Evolutionary conservation across 2,329 filamentous ascomycete genomes (phyloP).

Genomic region (Colletotrichum agaves): DNA sequence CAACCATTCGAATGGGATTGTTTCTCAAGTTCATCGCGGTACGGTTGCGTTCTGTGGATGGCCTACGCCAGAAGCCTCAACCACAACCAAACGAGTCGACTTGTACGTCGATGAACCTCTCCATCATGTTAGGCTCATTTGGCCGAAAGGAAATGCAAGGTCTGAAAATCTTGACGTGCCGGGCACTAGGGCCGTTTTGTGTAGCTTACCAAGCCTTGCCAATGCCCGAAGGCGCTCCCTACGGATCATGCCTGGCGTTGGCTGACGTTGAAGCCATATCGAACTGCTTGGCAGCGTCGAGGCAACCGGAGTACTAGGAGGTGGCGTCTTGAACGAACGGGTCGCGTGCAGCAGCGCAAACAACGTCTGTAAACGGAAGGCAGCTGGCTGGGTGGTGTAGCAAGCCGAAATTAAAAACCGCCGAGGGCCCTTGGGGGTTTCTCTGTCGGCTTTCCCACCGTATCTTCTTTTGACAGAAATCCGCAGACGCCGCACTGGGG

Average conservation of each 20-base stretch:
- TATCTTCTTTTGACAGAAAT: conserved; percentile 7
- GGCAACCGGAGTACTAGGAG: background rate
- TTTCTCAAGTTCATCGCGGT: no score
- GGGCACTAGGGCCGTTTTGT: no score
- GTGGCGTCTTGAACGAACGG: background rate
- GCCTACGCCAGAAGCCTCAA: no score
- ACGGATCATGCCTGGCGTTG: background rate
- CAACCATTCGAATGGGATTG: no score
- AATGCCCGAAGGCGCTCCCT: no score
- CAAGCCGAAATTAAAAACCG: conserved; percentile 11
- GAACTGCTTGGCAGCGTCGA: no score
- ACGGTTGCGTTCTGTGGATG: no score
- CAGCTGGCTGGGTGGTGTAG: conserved; percentile 4
- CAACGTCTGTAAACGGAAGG: background rate
- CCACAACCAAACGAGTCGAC: no score
- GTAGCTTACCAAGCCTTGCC: no score
- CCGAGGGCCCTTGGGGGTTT: background rate
- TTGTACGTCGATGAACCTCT: background rate
- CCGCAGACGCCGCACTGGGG: background rate
- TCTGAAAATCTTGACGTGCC: no score
- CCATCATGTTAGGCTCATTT: background rate
- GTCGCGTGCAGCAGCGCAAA: background rate
- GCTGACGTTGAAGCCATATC: background rate
- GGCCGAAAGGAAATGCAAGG: no score
- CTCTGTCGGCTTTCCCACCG: background rate